phyloP scores from a whole-genome alignment of 2,329 filamentous ascomycete species.

The Pyricularia pennisetigena region DNA sequence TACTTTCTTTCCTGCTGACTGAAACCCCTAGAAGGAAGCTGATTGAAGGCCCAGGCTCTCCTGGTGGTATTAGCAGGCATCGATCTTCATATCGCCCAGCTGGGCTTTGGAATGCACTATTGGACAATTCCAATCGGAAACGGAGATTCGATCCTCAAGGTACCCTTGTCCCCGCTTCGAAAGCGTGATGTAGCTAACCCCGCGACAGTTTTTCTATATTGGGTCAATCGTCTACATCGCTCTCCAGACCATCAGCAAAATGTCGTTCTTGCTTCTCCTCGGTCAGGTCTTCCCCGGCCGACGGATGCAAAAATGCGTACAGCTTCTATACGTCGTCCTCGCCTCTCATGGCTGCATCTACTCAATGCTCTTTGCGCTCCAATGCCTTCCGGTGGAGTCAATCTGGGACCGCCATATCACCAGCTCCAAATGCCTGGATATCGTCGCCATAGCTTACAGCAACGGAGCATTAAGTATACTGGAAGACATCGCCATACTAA shows the following conservation, averaged over 20 bases:
- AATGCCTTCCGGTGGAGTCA: not conserved
- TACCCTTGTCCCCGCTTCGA: not conserved
- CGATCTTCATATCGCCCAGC: not conserved
- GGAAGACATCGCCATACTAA: not conserved
- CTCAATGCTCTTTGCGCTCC: not conserved
- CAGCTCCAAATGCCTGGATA: not conserved
- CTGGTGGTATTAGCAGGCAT: not conserved
- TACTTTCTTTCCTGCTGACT: not conserved
- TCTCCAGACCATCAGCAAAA: not conserved
- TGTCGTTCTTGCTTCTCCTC: not conserved
- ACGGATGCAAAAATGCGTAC: not conserved
- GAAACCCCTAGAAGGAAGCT: not conserved
- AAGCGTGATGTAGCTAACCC: not conserved
- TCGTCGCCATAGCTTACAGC: not conserved
- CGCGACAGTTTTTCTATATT: not conserved
- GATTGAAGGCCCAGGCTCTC: not conserved
- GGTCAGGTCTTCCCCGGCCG: not conserved
- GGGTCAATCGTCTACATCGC: not conserved
- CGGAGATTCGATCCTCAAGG: not conserved
- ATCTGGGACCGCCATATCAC: not conserved
- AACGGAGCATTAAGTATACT: not conserved
- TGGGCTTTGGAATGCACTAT: not conserved
- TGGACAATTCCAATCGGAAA: too few species aligned
- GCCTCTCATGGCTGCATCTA: not conserved
- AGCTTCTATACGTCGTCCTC: not conserved